Base-by-base conservation (phyloP, 1,284 basidiomycete genomes). In the Salmacisia buchloeana region DNA sequence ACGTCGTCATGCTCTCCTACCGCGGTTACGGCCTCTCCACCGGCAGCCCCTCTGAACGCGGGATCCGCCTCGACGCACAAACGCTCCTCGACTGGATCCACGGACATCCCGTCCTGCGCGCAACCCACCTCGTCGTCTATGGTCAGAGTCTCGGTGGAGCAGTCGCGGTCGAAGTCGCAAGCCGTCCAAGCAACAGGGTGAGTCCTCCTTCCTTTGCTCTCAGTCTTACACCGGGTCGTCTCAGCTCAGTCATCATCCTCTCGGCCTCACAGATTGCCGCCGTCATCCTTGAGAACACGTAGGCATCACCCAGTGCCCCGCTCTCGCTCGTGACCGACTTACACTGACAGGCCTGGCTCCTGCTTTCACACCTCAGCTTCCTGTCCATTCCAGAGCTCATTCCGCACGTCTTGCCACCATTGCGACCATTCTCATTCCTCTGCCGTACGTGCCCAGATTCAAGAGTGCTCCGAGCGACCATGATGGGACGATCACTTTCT, bases 111-210 rank as follows among this genome's bases (percentile, higher is more conserved):
- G 75, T 83, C 7, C 84, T 97, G 12, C 84, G 86, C 39, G 70
- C 62, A 31, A 67, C 67, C 58, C 25, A 52, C 46, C 76, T 77
- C 60, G 67, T 91, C 52, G 80, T 94, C 0, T 97, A 92, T 73
- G 94, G 94, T 0, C 94, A 97, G 80, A 93, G 90, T 6, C 91
- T 98, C 33, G 94, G 94, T 15, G 94, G 94, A n/a, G 94, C 94
- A 0, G 93, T 97, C 1, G 85, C 90, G 13, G 89, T 97, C 59
- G 89, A 94, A 79, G 86, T 96, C 3, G 90, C 90, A 0, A 88
- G 87, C 62, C 85, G 86, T 39, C 94, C 94, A 76, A 86, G 89
- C 0, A 81, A 84, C 31, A 85, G 72, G 81, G 78, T 71, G 56
- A 57, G 57, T n/a, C n/a, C 15, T 18, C 4, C 45, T 13, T 3